phyloP scores from a whole-genome alignment of 2,329 filamentous ascomycete genomes.

The Arthrobotrys conoides region DNA sequence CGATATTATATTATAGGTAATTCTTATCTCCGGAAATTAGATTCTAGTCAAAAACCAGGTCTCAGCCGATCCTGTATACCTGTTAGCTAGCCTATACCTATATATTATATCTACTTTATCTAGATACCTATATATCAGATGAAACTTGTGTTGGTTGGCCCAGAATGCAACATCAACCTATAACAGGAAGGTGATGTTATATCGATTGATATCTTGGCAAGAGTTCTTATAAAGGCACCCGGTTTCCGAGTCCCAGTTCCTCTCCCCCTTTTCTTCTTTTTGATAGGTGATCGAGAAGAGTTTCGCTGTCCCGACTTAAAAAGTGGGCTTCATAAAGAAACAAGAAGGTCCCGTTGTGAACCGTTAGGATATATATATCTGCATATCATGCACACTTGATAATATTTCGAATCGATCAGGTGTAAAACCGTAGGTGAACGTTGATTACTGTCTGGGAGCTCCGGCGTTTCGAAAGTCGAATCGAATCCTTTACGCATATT shows the following conservation, averaged over 20 bases:
- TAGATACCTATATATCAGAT: no score
- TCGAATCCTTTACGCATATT: no score
- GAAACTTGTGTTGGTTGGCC: not conserved
- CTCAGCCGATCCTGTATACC: no score
- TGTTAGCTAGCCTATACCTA: no score
- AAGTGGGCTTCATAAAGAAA: constrained; percentile 22
- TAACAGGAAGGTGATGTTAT: not conserved
- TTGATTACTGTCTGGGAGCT: no score
- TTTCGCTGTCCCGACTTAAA: constrained; percentile 27
- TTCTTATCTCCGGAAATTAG: no score
- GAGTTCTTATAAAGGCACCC: not conserved
- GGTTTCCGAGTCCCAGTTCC: not conserved
- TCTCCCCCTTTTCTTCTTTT: constrained; percentile 7
- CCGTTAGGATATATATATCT: constrained; percentile 22
- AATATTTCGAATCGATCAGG: constrained; percentile 26
- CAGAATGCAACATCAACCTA: no score
- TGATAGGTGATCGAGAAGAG: constrained; percentile 41
- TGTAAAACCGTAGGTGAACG: constrained; percentile 34
- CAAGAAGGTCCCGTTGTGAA: constrained; percentile 43
- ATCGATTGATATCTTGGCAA: not conserved
- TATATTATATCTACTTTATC: no score
- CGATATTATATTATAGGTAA: no score
- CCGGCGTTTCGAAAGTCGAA: no score
- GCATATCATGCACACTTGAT: constrained; percentile 31
- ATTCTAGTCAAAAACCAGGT: no score